Percentiles rank a stretch among this genome's conserved stretches.
These are phyloP conservation scores for Aspergillus latus DNA, from an alignment of 2,329 filamentous ascomycete genomes.

Conservation along the genomic window DNA sequence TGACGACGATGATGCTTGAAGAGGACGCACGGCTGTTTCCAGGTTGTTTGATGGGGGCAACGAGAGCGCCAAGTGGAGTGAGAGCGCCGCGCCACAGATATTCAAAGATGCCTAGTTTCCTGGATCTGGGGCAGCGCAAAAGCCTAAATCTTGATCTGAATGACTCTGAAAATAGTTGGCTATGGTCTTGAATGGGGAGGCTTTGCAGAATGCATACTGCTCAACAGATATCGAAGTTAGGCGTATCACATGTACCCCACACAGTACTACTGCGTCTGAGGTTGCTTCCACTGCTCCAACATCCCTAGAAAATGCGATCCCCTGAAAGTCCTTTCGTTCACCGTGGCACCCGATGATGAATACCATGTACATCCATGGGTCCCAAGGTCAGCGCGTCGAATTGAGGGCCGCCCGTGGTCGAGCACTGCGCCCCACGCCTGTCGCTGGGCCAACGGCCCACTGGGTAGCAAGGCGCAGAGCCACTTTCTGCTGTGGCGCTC, in stretches of 20 bases:
- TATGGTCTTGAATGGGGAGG: not conserved
- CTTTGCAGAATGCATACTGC: too few species aligned
- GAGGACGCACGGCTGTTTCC: not conserved
- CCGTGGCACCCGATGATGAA: not conserved
- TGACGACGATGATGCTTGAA: constrained; percentile 1
- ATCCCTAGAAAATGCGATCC: not conserved
- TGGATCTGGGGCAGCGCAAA: constrained; percentile 8
- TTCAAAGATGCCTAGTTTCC: constrained; percentile 7
- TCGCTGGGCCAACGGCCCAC: constrained; percentile 8
- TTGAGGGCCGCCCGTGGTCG: not conserved
- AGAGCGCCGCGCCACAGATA: constrained; percentile 6
- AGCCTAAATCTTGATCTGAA: constrained; percentile 1
- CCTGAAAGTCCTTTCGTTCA: not conserved
- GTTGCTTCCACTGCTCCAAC: not conserved
- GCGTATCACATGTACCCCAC: not conserved
- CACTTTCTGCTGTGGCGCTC: constrained; percentile 6
- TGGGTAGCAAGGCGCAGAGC: not conserved
- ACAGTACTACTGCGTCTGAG: not conserved
- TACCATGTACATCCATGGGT: not conserved
- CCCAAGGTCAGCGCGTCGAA: not conserved
- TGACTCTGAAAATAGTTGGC: constrained; percentile 1
- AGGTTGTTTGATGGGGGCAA: not conserved
- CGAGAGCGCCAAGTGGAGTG: not conserved
- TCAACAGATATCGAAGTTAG: too few species aligned
- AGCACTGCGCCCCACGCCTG: not conserved